Base-by-base conservation (phyloP, 129 eudicot genomes). In the Scalesia atractyloides region DNA sequence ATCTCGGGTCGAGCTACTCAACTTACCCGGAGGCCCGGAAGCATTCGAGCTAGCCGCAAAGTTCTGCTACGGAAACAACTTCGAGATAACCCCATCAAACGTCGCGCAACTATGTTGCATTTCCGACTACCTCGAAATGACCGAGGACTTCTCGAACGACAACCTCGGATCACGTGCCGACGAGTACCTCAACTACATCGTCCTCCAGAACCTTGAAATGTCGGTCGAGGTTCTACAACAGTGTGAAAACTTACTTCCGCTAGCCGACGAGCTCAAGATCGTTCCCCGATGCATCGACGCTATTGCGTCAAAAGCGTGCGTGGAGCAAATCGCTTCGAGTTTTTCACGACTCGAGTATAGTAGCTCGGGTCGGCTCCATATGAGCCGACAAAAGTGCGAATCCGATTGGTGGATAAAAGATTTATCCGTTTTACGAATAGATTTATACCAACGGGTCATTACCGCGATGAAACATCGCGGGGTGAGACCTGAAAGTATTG, bases 371-470 rank as follows among this genome's bases (percentile, higher is more conserved):
- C 70, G 99, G 60, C 95, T 91, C 0, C 91, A 95, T 61, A 88
- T 90, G 96, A 88, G 83, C 68, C 78, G 92, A 37, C 90, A 84
- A 20, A 90, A 90, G 61, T 86, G 85, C 30, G 99, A 90, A 65
- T 80, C 87, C 5, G 99, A 95, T 70, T 95, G 99, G 99, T 95
- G 99, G 97, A 85, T 90, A 0, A 94, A 95, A 67, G 97, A 95
- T 82, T 52, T 91, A n/a, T 88, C 96, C 0, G 84, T 80, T 64
- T 89, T 95, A 39, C 81, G 97, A 7, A 77, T 88, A 9, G 97
- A 90, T 57, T 56, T 95, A 69, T 95, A 85, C 57, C 88, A 95
- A 72, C 71, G 96, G 72, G 97, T 95, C 30, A 88, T 95, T 14
- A 36, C 87, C 2, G 99, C 99, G n/a, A 91, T 95, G 90, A 91